These are phyloP conservation scores for Penicillium polonicum DNA, from an alignment of 2,329 filamentous ascomycete species.

Conservation along the genomic window DNA sequence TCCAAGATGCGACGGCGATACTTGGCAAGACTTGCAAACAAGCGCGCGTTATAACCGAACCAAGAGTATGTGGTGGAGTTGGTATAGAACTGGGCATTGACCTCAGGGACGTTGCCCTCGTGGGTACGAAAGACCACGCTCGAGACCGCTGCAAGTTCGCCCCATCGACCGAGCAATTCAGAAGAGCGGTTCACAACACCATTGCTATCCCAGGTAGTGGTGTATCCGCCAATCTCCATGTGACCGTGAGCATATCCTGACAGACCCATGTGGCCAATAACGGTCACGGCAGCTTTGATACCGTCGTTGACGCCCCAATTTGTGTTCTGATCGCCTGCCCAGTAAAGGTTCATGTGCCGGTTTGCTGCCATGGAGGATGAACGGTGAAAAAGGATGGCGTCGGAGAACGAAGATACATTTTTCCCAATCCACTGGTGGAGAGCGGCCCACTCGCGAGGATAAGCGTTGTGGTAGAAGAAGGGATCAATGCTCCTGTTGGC, in stretches of 20 bases:
- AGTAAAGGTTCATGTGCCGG: slow-evolving; percentile 40
- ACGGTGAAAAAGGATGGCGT: slow-evolving; percentile 38
- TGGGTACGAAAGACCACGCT: slow-evolving; percentile 39
- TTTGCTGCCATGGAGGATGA: slow-evolving; percentile 34
- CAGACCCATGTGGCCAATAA: slow-evolving; percentile 39
- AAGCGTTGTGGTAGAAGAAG: slow-evolving; percentile 38
- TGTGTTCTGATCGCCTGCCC: slow-evolving; percentile 40
- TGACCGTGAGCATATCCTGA: slow-evolving; percentile 38
- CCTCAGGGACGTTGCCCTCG: slow-evolving; percentile 39
- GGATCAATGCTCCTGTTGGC: slow-evolving; percentile 29
- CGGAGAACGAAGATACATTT: slow-evolving; percentile 27
- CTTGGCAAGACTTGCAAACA: slow-evolving; percentile 35
- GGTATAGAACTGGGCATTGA: slow-evolving; percentile 41
- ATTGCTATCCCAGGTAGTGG: slow-evolving; percentile 26
- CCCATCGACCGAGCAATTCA: slow-evolving; percentile 40
- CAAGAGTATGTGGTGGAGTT: slow-evolving; percentile 36
- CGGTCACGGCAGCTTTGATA: slow-evolving; percentile 36
- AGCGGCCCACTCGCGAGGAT: slow-evolving; percentile 35
- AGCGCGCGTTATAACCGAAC: slow-evolving; percentile 37
- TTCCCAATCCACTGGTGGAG: slow-evolving; percentile 33
- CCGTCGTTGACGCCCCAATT: slow-evolving; percentile 37
- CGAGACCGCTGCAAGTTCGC: slow-evolving; percentile 36
- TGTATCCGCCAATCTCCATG: slow-evolving; percentile 40
- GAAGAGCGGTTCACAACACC: slow-evolving; percentile 37
- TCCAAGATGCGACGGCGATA: slow-evolving; percentile 34